Evolutionary conservation across 768 basidiomycete species (phyloP), one percentile per base, ranked within the genome.

Genomic region (Lactarius evosmus): DNA sequence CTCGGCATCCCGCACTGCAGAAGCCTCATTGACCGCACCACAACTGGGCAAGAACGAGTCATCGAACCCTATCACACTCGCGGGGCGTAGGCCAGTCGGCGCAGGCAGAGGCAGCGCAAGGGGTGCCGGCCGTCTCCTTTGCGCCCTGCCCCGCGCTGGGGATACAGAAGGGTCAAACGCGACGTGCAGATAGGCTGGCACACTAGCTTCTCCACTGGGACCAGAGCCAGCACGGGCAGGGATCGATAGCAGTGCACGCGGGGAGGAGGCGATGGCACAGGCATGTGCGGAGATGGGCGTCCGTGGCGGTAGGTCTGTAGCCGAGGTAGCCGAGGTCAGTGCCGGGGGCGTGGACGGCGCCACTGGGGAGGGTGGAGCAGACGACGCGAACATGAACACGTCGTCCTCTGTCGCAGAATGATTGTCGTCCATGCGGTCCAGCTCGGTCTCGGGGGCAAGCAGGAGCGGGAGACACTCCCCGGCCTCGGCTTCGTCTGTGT

Each of bases 401-500:
- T 16, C 25, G 52, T 56, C 50, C 56, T 49, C 34, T 17, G 34
- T 36, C 25, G 22, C 29, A 30, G 51, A 46, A 22, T 46, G 11
- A 5, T 12, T 14, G 9, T 46, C 44, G 22, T 46, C 44, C 22
- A 2, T 22, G 22, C 11, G 17, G 49, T 22, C 33, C 49, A 25
- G 51, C 33, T n/a, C 30, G 54, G 16, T 30, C 40, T 34, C 76
- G 78, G 50, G 74, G 76, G 51, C 72, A 76, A 33, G 63, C 5
- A 91, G 78, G 9, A 91, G 79, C 61, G 83, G 85, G 16, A 79
- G 77, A 66, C 85, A 88, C 70, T 91, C 89, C 79, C 81, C 78
- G 69, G 85, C 82, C 72, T 91, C 89, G 12, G 87, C 86, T 59
- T 80, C 82, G 68, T 91, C 89, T 78, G 82, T 80, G 87, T 88